phyloP scores from a whole-genome alignment of 371 early-diverging fungal species.

The Mucor ambiguus region DNA sequence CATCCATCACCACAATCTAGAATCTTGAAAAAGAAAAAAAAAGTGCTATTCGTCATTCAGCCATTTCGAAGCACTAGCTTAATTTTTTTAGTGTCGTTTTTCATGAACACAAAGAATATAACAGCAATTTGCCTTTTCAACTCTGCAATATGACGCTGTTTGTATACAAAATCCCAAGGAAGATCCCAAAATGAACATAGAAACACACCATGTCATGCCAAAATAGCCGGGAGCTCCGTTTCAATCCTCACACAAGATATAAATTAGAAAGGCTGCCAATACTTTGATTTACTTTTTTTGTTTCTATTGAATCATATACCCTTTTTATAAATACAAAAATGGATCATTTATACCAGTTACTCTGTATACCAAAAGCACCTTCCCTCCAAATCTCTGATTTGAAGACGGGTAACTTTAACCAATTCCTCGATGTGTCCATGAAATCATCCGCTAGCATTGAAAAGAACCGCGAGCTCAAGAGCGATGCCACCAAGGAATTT shows the following conservation, averaged over 20 bases:
- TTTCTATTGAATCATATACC: slow-evolving; percentile 1
- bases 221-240: not conserved
- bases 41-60: not conserved
- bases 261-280: not conserved
- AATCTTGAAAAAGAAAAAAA: not conserved
- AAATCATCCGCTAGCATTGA: slow-evolving; percentile 20
- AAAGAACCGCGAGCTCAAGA: slow-evolving; percentile 20
- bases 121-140: not conserved
- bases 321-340: not conserved
- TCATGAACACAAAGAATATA: not conserved
- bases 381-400: slow-evolving; percentile 18
- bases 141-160: slow-evolving; percentile 1
- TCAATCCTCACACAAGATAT: not conserved
- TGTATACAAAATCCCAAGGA: not conserved
- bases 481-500: slow-evolving; percentile 25
- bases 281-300: not conserved
- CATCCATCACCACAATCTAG: not conserved
- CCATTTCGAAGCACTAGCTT: not conserved
- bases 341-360: slow-evolving; percentile 24
- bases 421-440: slow-evolving; percentile 33
- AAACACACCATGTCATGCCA: not conserved
- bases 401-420: slow-evolving; percentile 19
- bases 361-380: slow-evolving; percentile 25
- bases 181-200: not conserved
- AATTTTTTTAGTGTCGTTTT: not conserved